phyloP scores from a whole-genome alignment of 2,329 filamentous ascomycete species.

The Aureobasidium zeae region DNA sequence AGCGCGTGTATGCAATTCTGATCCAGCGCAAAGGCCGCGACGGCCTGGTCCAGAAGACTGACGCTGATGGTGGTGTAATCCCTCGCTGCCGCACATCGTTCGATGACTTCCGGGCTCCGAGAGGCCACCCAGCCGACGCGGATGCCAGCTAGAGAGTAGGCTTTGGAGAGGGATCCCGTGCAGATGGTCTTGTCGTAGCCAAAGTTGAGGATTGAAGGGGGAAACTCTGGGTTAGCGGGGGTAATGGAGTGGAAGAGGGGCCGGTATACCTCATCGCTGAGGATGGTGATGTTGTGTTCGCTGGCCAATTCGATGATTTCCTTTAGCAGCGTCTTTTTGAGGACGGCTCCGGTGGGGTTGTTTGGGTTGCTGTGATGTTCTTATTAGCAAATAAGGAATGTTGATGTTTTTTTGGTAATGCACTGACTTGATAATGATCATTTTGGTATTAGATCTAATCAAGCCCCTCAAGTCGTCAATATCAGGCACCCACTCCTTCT shows the following conservation, averaged over 20 bases:
- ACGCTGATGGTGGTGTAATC: constrained; percentile 85
- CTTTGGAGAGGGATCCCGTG: constrained; percentile 77
- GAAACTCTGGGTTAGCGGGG: constrained; percentile 45
- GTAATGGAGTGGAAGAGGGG: constrained; percentile 67
- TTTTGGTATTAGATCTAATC: constrained; percentile 60
- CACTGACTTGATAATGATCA: constrained; percentile 52
- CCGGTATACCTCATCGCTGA: constrained; percentile 75
- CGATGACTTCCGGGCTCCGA: constrained; percentile 52
- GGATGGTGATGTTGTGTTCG: constrained; percentile 53
- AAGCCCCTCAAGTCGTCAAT: constrained; percentile 55
- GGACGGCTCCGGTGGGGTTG: constrained; percentile 68
- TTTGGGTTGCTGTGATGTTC: constrained; percentile 67
- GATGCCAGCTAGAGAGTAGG: constrained; percentile 73
- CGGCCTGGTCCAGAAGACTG: constrained; percentile 68
- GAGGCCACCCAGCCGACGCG: constrained; percentile 76
- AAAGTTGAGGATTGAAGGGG: constrained; percentile 60
- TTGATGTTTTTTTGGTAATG: no score
- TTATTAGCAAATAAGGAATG: no score
- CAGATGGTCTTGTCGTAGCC: constrained; percentile 62
- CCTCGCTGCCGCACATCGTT: constrained; percentile 53
- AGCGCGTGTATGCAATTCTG: constrained; percentile 54
- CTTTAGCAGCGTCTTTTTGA: constrained; percentile 52
- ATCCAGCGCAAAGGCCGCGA: constrained; percentile 66
- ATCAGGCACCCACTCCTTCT: constrained; percentile 58
- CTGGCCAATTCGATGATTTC: constrained; percentile 55